Percentiles rank a stretch among this genome's conserved stretches.
Conservation (phyloP, 2,329 filamentous ascomycete species). For the Exophiala mesophila region DNA sequence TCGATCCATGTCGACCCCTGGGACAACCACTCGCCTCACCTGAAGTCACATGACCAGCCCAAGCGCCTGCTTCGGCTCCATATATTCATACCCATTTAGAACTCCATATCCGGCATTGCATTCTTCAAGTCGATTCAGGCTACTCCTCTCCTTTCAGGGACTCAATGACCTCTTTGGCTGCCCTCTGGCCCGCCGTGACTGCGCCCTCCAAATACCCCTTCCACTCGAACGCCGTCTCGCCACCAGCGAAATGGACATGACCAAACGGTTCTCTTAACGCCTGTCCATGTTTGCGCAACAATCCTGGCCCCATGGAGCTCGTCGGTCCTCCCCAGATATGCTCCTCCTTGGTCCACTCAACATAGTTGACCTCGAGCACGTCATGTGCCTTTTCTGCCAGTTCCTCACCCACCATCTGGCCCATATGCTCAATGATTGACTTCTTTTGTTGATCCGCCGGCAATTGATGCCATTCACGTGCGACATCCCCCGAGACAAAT, state of each 20-base stretch:
- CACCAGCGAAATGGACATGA: constrained; percentile 50
- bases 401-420: constrained; percentile 11
- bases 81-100: no score
- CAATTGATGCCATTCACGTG: constrained; percentile 30
- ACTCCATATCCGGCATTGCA: no score
- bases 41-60: no score
- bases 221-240: constrained; percentile 50
- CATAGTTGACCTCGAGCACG: constrained; percentile 32
- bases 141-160: no score
- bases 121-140: no score
- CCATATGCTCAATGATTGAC: constrained; percentile 15
- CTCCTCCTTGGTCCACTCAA: constrained; percentile 38
- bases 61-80: no score
- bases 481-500: constrained; percentile 39
- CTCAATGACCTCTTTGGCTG: constrained; percentile 42
- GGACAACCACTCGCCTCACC: no score
- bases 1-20: no score
- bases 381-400: constrained; percentile 17
- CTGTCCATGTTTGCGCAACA: constrained; percentile 31
- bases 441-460: constrained; percentile 6
- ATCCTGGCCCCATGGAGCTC: constrained; percentile 34
- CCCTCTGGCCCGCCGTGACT: constrained; percentile 45
- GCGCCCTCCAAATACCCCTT: constrained; percentile 57
- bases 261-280: constrained; percentile 33
- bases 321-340: constrained; percentile 38